phyloP scores from a whole-genome alignment of 2,329 filamentous ascomycete species.

The Stromatinia cepivora region DNA sequence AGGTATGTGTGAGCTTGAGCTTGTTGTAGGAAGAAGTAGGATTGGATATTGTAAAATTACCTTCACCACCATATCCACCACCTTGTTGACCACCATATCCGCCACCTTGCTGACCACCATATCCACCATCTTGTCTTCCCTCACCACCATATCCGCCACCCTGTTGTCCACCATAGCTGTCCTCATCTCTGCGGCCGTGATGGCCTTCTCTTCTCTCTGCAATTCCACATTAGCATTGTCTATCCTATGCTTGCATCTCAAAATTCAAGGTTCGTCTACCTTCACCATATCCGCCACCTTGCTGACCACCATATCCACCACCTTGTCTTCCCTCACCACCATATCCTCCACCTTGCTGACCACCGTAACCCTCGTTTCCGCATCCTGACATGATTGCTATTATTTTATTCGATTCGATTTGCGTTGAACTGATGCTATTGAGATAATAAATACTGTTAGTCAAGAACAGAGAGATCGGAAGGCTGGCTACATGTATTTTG shows the following conservation, averaged over 20 bases:
- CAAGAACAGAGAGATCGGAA: not conserved
- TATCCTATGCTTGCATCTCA: too few species aligned
- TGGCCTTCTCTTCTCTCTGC: too few species aligned
- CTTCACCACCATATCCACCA: constrained; percentile 25
- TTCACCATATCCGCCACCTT: constrained; percentile 25
- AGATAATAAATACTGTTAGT: not conserved
- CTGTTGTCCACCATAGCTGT: too few species aligned
- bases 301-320: constrained; percentile 24
- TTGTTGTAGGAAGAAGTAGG: not conserved
- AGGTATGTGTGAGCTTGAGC: not conserved
- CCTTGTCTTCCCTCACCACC: constrained; percentile 24
- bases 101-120: constrained; percentile 25
- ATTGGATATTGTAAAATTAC: not conserved
- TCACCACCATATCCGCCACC: constrained; percentile 24
- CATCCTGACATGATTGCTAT: constrained; percentile 26
- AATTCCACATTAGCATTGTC: too few species aligned
- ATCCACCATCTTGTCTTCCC: constrained; percentile 14
- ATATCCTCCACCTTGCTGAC: constrained; percentile 22
- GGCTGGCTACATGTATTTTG: not conserved
- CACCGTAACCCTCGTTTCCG: constrained; percentile 24
- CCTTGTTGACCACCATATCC: constrained; percentile 11
- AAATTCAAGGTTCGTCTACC: too few species aligned
- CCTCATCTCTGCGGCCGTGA: too few species aligned
- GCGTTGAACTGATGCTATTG: not conserved
- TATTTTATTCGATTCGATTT: not conserved